Evolutionary conservation across 805 yeast species (phyloP), one percentile per base, ranked within the genome.

Genomic region (Schwanniomyces sp.): DNA sequence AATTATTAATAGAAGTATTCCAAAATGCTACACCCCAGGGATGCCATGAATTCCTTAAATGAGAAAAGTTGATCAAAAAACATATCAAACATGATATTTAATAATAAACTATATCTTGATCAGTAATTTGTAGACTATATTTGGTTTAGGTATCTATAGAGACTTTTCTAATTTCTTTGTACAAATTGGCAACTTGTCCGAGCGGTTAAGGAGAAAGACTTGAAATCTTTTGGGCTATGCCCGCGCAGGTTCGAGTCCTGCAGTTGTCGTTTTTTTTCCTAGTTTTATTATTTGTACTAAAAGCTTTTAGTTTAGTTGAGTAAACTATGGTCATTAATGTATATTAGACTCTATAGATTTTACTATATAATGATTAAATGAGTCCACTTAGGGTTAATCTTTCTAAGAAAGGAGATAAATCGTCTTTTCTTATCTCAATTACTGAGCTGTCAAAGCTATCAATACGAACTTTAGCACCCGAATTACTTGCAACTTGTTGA

Each of bases 371-470:
- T 37, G 42, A 41, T 41, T 59, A 68, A 24, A 70, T 59, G 43
- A 70, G 56, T 11, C 91, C 91, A 70, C 91, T 85, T 42, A 86
- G 63, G 9, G 96, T 88, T 51, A 92, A 70, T 49, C 82, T 81
- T 62, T 94, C 98, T 51, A 94, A 68, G 60, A 94, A 94, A 43
- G 96, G 88, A 4, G 90, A 75, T 52, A 94, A 71, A 63, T 94
- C 99, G 42, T 91, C 96, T 59, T 84, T 86, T 50, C 89, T 71
- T 38, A 94, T 84, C 68, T 94, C 97, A 39, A 94, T 90, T 18
- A 94, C 88, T 3, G 97, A 84, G 53, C 96, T 88, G 63, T 94
- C 98, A 67, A 94, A 94, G 59, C 96, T 90, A 64, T 94, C 98
- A 52, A 94, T 87, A 58, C 92, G 79, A 16, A 91, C 91, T 56